Conservation (phyloP, 495 filamentous ascomycete genomes). For the Antarctomyces pellizariae region DNA sequence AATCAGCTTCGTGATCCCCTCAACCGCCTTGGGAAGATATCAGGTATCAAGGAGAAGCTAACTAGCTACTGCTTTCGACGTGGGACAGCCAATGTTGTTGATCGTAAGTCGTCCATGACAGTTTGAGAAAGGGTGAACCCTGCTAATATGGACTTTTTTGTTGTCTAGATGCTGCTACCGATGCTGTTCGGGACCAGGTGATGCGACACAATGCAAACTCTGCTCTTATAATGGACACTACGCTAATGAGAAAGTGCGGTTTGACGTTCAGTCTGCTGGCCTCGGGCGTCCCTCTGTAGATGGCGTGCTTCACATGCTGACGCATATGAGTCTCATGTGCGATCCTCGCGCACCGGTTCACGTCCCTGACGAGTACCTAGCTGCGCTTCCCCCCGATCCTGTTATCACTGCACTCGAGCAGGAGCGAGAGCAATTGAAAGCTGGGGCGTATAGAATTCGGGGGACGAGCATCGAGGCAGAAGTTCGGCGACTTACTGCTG, state of each 20-base stretch:
- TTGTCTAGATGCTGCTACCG: conserved; percentile 7
- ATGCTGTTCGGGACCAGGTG: conserved; percentile 11
- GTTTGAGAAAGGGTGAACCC: conserved; percentile 1
- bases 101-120: conserved; percentile 3
- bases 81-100: conserved; percentile 3
- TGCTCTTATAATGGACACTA: conserved; percentile 8
- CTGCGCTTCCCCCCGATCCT: conserved; percentile 6
- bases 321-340: conserved; percentile 11
- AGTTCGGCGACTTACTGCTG: conserved; percentile 4
- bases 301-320: conserved; percentile 6
- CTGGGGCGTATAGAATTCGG: conserved; percentile 3
- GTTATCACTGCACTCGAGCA: conserved; percentile 8
- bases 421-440: conserved; percentile 10
- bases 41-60: conserved; percentile 2
- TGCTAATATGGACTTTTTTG: conserved; percentile 3
- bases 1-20: conserved; percentile 1
- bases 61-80: conserved; percentile 3
- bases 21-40: conserved; percentile 2
- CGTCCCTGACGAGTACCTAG: conserved; percentile 10
- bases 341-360: conserved; percentile 9
- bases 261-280: conserved; percentile 9
- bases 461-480: conserved; percentile 2
- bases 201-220: conserved; percentile 11
- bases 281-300: conserved; percentile 5
- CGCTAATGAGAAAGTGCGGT: conserved; percentile 7